Evolutionary conservation across 805 yeast genomes (phyloP).

Genomic region (Torulaspora microellipsoides): DNA sequence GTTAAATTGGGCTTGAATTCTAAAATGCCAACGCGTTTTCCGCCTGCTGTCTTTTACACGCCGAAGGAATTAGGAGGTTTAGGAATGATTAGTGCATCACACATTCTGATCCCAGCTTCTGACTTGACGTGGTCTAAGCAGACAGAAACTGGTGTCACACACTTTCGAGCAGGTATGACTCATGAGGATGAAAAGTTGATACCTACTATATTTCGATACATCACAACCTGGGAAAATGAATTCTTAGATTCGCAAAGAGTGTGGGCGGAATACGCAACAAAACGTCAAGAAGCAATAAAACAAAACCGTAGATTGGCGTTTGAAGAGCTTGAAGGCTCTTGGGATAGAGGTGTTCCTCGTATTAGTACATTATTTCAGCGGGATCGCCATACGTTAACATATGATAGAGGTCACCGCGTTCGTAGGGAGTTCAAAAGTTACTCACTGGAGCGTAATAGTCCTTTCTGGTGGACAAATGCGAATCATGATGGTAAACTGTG

Average conservation of each 20-base stretch:
- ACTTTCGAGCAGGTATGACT: slow-evolving; percentile 90
- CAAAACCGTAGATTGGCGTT: slow-evolving; percentile 81
- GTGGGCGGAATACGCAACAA: slow-evolving; percentile 95
- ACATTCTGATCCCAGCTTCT: slow-evolving; percentile 88
- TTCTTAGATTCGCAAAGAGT: slow-evolving; percentile 90
- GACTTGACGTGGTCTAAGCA: slow-evolving; percentile 89
- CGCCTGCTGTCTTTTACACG: slow-evolving; percentile 97
- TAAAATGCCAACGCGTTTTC: slow-evolving; percentile 97
- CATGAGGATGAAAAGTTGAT: slow-evolving; percentile 74
- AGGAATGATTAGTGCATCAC: slow-evolving; percentile 97
- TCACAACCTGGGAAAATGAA: slow-evolving; percentile 96
- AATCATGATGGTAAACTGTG: slow-evolving; percentile 95
- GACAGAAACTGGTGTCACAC: slow-evolving; percentile 91
- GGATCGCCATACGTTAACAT: slow-evolving; percentile 89
- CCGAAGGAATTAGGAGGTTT: slow-evolving; percentile 97
- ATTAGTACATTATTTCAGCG: slow-evolving; percentile 92
- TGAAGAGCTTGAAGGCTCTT: slow-evolving; percentile 89
- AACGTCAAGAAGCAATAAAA: slow-evolving; percentile 79
- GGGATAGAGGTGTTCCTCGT: slow-evolving; percentile 98
- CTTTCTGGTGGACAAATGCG: slow-evolving; percentile 95
- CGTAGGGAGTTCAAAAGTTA: slow-evolving; percentile 75
- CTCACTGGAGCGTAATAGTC: slow-evolving; percentile 66
- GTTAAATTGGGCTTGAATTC: slow-evolving; percentile 94
- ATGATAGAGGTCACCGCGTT: slow-evolving; percentile 88
- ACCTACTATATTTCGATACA: slow-evolving; percentile 90